These are phyloP conservation scores for Alternaria incomplexa DNA, from an alignment of 2,329 filamentous ascomycete genomes.

Conservation along the genomic window DNA sequence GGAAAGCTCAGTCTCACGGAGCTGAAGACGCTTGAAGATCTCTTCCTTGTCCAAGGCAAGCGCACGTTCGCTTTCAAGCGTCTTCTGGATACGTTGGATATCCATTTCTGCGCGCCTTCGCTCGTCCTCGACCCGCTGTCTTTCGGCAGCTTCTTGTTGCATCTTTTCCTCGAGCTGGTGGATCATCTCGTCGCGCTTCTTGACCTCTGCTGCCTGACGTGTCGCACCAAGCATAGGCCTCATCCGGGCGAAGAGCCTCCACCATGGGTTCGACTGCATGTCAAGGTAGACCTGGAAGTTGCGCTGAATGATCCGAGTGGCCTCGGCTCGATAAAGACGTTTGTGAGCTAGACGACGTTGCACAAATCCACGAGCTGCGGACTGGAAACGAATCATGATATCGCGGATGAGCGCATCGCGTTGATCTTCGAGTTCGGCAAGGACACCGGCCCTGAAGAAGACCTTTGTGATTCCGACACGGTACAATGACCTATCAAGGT, in stretches of 20 bases:
- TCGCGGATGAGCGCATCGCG: conserved; percentile 90
- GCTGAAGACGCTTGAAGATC: conserved; percentile 94
- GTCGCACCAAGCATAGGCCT: conserved; percentile 92
- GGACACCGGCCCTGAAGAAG: conserved; percentile 94
- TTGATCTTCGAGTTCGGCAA: conserved; percentile 96
- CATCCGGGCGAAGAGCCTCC: conserved; percentile 94
- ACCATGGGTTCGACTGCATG: conserved; percentile 94
- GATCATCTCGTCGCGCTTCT: conserved; percentile 93
- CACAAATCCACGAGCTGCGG: conserved; percentile 85
- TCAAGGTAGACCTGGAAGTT: conserved; percentile 94
- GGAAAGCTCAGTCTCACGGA: conserved; percentile 87
- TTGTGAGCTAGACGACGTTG: conserved; percentile 91
- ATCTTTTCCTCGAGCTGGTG: conserved; percentile 84
- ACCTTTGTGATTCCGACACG: conserved; percentile 96
- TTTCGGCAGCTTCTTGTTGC: conserved; percentile 74
- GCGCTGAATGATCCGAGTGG: conserved; percentile 89
- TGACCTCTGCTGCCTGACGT: conserved; percentile 89
- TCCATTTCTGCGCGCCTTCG: conserved; percentile 85
- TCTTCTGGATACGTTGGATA: conserved; percentile 88
- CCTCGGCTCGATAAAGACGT: conserved; percentile 90
- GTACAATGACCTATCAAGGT: conserved; percentile 83
- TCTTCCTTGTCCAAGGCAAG: conserved; percentile 97
- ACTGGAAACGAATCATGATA: conserved; percentile 93
- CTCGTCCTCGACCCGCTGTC: conserved; percentile 87
- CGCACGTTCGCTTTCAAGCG: conserved; percentile 93